Evolutionary conservation across 2,329 filamentous ascomycete species (phyloP).

Genomic region (Camptophora hylomeconis): DNA sequence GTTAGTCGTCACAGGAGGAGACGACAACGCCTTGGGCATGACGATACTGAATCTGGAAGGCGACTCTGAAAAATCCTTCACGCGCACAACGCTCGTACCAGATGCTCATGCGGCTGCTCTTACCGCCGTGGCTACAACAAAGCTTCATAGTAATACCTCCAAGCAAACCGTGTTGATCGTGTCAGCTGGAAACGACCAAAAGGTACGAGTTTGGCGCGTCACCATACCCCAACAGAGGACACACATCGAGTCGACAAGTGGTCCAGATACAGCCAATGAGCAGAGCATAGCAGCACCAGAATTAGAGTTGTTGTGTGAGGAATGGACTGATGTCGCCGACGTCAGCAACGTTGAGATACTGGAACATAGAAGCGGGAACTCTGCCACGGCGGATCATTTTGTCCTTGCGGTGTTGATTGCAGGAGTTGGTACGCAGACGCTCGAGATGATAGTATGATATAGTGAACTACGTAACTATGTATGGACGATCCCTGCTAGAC

Average conservation of each 20-base stretch:
- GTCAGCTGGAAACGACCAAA: constrained; percentile 33
- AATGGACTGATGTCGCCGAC: constrained; percentile 16
- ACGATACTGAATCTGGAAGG: constrained; percentile 24
- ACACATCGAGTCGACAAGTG: background rate
- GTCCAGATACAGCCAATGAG: constrained; percentile 1
- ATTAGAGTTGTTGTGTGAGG: constrained; percentile 7
- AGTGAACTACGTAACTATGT: too few relatives aligned
- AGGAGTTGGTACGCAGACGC: constrained; percentile 17
- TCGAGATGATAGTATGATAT: too few relatives aligned
- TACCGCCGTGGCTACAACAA: constrained; percentile 25
- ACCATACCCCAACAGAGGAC: constrained; percentile 17
- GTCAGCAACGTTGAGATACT: constrained; percentile 13
- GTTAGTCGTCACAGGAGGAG: constrained; percentile 63
- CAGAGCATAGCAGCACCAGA: constrained; percentile 3
- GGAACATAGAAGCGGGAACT: background rate
- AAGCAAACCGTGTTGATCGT: constrained; percentile 19
- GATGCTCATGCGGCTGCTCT: constrained; percentile 33
- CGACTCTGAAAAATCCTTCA: constrained; percentile 11
- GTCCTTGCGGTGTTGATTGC: constrained; percentile 10
- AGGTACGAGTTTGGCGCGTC: constrained; percentile 31
- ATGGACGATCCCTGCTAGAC: too few relatives aligned
- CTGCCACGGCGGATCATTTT: background rate
- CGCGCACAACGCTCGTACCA: constrained; percentile 24
- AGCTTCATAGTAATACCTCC: constrained; percentile 1
- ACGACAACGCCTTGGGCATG: constrained; percentile 69